Conservation (phyloP, 768 basidiomycete species). For the Coprinopsis cinerea region DNA sequence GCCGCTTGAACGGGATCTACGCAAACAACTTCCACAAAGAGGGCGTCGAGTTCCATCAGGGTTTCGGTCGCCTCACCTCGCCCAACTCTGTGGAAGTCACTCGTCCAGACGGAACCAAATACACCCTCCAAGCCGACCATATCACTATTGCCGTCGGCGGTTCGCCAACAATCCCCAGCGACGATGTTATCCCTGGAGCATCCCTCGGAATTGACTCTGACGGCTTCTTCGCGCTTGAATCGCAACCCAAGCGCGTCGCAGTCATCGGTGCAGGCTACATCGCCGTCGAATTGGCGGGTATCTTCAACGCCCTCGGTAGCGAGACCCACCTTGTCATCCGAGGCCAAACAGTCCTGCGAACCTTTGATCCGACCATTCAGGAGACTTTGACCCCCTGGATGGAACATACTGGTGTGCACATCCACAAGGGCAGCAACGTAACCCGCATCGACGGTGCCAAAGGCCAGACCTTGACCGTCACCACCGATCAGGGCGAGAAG, state of each 20-base stretch:
- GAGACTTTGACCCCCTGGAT: slow-evolving; percentile 86
- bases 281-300: slow-evolving; percentile 93
- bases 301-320: slow-evolving; percentile 84
- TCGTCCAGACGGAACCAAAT: slow-evolving; percentile 57
- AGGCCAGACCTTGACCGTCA: slow-evolving; percentile 69
- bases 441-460: slow-evolving; percentile 69
- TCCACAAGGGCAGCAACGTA: slow-evolving; percentile 78
- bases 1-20: slow-evolving; percentile 84
- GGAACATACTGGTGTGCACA: slow-evolving; percentile 86
- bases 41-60: slow-evolving; percentile 80
- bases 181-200: slow-evolving; percentile 82
- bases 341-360: slow-evolving; percentile 82
- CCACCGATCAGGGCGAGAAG: slow-evolving; percentile 66
- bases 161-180: slow-evolving; percentile 70
- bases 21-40: slow-evolving; percentile 85
- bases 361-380: slow-evolving; percentile 85
- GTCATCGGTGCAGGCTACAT: slow-evolving; percentile 98
- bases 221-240: slow-evolving; percentile 89
- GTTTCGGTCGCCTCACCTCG: slow-evolving; percentile 68
- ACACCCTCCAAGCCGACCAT: slow-evolving; percentile 68
- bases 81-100: slow-evolving; percentile 69
- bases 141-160: slow-evolving; percentile 88
- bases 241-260: slow-evolving; percentile 89
- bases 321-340: slow-evolving; percentile 94
- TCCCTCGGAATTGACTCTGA: slow-evolving; percentile 89